Evolutionary conservation across 2,329 filamentous ascomycete genomes (phyloP).

Genomic region (Penicillium brevicompactum): DNA sequence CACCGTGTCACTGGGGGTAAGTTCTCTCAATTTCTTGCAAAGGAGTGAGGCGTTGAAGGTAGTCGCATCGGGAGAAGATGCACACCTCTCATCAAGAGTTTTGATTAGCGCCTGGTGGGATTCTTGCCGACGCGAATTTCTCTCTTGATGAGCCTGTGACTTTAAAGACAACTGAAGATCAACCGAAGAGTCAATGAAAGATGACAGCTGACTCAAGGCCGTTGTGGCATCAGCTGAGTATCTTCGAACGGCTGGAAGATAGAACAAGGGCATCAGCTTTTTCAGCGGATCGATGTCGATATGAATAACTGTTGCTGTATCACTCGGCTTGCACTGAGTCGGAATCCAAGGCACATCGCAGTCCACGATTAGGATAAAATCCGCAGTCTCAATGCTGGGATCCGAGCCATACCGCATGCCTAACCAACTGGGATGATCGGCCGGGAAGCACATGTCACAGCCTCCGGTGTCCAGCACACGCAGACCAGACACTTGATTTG

Average conservation of each 20-base stretch:
- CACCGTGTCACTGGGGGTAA: slow-evolving; percentile 66
- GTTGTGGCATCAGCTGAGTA: slow-evolving; percentile 68
- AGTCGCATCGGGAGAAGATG: slow-evolving; percentile 59
- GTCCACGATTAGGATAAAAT: slow-evolving; percentile 82
- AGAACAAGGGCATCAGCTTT: slow-evolving; percentile 75
- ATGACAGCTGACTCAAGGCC: slow-evolving; percentile 61
- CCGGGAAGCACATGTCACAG: slow-evolving; percentile 55
- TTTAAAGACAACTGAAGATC: slow-evolving; percentile 47
- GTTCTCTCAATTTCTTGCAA: slow-evolving; percentile 57
- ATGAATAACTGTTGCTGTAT: slow-evolving; percentile 62
- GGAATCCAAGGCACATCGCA: slow-evolving; percentile 94
- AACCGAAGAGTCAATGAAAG: slow-evolving; percentile 60
- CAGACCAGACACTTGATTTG: slow-evolving; percentile 50
- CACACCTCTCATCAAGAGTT: slow-evolving; percentile 59
- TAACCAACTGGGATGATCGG: slow-evolving; percentile 58
- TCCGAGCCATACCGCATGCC: slow-evolving; percentile 76
- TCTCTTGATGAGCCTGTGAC: slow-evolving; percentile 38
- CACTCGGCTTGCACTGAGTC: slow-evolving; percentile 65
- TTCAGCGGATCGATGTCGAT: slow-evolving; percentile 70
- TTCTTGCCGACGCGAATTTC: slow-evolving; percentile 20
- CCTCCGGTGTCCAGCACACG: slow-evolving; percentile 56
- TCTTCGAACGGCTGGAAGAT: slow-evolving; percentile 65
- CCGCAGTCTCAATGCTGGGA: slow-evolving; percentile 71
- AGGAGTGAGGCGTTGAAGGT: slow-evolving; percentile 63
- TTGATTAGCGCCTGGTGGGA: slow-evolving; percentile 55